Conservation (phyloP, 371 early-diverging fungal genomes). For the Mucor saturninus region DNA sequence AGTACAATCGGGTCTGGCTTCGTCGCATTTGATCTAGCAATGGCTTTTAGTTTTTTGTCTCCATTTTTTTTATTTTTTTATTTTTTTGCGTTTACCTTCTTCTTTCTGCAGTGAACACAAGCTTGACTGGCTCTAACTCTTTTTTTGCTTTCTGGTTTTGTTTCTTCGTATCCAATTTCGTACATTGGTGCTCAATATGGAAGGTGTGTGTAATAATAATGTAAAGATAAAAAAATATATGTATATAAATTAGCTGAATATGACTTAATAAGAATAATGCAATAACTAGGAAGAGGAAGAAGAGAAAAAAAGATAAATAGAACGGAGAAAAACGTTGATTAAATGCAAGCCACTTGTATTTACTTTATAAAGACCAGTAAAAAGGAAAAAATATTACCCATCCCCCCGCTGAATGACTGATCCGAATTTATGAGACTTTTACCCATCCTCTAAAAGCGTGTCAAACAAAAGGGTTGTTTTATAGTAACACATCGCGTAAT, state of each 20-base stretch:
- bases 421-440: background rate
- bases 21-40: conserved; percentile 75
- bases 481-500: too few species aligned
- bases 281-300: conserved; percentile 2
- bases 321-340: background rate
- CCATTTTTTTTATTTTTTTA: background rate
- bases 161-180: conserved; percentile 7
- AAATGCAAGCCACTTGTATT: conserved; percentile 11
- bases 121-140: conserved; percentile 80
- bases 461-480: conserved; percentile 41
- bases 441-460: conserved; percentile 18
- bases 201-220: too few species aligned
- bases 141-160: conserved; percentile 37
- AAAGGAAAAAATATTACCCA: background rate
- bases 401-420: background rate
- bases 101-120: conserved; percentile 80
- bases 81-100: conserved; percentile 60
- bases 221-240: background rate
- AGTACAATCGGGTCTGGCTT: conserved; percentile 74
- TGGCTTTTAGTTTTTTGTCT: background rate
- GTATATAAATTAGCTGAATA: background rate
- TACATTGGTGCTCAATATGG: conserved; percentile 8
- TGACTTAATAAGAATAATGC: background rate
- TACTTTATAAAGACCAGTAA: background rate
- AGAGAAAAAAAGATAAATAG: conserved; percentile 1